Conservation (phyloP, 768 basidiomycete species). For the Coprinopsis sp. region DNA sequence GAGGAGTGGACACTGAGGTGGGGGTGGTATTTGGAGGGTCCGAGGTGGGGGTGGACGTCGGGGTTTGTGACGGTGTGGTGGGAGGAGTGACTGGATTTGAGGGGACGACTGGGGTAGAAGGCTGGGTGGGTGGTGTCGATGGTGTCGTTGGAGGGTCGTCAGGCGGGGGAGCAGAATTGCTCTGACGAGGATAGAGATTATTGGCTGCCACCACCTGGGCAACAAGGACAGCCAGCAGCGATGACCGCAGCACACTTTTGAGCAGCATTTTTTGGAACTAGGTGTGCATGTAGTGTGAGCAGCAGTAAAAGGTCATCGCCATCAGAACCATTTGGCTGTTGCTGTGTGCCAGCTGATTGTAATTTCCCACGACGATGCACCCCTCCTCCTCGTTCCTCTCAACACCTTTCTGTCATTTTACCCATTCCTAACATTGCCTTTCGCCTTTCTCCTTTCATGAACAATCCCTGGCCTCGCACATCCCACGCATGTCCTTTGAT, state of each 20-base stretch:
- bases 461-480: background rate
- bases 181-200: conserved; percentile 13
- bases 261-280: background rate
- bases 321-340: too few relatives aligned
- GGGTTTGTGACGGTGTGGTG: conserved; percentile 7
- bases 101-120: conserved; percentile 12
- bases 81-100: conserved; percentile 11
- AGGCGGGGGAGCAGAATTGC: background rate
- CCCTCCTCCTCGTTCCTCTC: too few relatives aligned
- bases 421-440: too few relatives aligned
- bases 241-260: background rate
- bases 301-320: background rate
- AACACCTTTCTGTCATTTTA: too few relatives aligned
- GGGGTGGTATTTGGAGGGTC: conserved; percentile 6
- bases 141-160: background rate
- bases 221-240: background rate
- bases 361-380: too few relatives aligned
- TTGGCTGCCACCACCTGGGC: conserved; percentile 2
- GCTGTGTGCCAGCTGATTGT: too few relatives aligned
- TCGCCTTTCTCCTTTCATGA: background rate
- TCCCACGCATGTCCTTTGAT: background rate
- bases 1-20: conserved; percentile 6
- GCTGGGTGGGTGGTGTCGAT: conserved; percentile 6
- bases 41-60: conserved; percentile 15
- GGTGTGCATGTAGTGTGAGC: background rate